Base-by-base conservation (phyloP, 495 filamentous ascomycete species). In the Copromyces sp. region DNA sequence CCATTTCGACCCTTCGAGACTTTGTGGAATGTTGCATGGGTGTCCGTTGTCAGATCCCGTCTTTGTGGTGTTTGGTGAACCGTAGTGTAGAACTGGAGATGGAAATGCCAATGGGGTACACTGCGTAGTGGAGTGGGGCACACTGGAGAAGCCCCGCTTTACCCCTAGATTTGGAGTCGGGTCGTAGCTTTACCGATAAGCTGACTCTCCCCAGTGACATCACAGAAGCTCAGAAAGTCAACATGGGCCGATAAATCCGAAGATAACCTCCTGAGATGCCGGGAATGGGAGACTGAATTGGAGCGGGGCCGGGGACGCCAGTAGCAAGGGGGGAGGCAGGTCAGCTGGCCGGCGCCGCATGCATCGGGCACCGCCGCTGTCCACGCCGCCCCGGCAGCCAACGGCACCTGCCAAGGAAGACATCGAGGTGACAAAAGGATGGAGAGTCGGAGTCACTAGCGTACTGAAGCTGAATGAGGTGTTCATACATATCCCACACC, bases 381-480 rank as follows among this genome's bases (percentile, higher is more conserved):
- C 53, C 53, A 61, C 53, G 47, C 47, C 45, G 45, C 45, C 45
- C 45, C 45, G 53, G 53, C 24, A 61, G 53, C 53, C 53, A 61
- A 61, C 53, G 53, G 53, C 53, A 65, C 53, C 14, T 65, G 53
- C 53, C 53, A 65, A 65, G 53, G 24, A 59, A 59, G 47, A 16
- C 47, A 1, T 59, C 16, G n/a, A 38, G 45, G 70, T 59, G 39
- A 59, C 61, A 42, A 59, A 71, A 20, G 39, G 45, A 71, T 24
- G 70, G 70, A 29, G 47, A 47, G n/a, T 70, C 44, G 39, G 16
- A 70, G 39, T 70, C 39, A 29, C 69, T 70, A 70, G 44, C 39
- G 69, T 20, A 70, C 39, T 14, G 39, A 41, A 53, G 69, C 39
- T 42, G 24, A 29, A n/a, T 42, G 24, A 29, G 37, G 39, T 42